phyloP scores from a whole-genome alignment of 2,329 filamentous ascomycete genomes.

The Madurella fahalii region DNA sequence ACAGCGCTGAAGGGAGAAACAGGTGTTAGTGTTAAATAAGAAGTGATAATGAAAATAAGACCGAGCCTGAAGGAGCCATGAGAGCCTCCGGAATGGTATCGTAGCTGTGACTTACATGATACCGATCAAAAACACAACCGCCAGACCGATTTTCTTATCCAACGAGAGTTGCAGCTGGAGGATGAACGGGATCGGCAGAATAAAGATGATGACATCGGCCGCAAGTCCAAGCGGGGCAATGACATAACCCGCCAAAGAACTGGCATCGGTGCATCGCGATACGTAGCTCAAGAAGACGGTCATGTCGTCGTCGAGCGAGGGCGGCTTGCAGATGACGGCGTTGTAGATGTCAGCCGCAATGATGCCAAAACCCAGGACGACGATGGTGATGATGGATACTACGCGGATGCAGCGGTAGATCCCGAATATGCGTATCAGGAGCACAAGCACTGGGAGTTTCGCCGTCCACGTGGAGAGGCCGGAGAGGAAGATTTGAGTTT shows the following conservation, averaged over 20 bases:
- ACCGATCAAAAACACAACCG: background rate
- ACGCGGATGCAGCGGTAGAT: background rate
- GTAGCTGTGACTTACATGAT: background rate
- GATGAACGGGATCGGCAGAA: background rate
- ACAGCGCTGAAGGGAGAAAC: background rate
- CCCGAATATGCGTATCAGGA: background rate
- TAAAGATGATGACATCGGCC: background rate
- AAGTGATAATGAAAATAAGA: background rate
- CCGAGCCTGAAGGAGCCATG: background rate
- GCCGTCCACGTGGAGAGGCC: background rate
- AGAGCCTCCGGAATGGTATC: background rate
- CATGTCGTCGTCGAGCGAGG: background rate
- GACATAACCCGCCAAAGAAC: background rate
- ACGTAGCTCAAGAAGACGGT: background rate
- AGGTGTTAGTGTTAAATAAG: background rate
- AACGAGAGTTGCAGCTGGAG: background rate
- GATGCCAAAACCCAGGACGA: background rate
- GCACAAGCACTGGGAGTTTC: background rate
- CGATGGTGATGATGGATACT: background rate
- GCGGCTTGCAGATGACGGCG: background rate
- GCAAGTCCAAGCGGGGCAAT: background rate
- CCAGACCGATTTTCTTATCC: background rate
- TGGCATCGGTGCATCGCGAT: background rate
- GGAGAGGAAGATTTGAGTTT: background rate
- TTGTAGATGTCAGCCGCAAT: background rate